Base-by-base conservation (phyloP, 2,329 filamentous ascomycete genomes). In the Cordyceps tenuipes region DNA sequence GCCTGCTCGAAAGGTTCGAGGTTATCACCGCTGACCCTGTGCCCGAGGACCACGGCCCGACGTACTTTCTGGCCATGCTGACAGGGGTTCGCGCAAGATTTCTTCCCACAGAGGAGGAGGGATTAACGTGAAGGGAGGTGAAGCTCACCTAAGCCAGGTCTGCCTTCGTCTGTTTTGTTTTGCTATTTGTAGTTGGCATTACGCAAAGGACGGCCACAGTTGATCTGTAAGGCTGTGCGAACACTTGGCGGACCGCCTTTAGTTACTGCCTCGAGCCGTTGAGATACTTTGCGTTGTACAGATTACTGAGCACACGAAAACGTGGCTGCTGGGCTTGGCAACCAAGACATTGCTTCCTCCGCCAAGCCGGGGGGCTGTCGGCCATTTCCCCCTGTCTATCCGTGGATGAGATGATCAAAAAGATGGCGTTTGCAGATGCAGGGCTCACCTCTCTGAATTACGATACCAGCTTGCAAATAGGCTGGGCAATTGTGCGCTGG, bases 41-140 rank as follows among this genome's bases (percentile, higher is more conserved):
- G 0, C 63, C 65, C 1, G 67, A 72, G 2, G 66, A 73, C 3
- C 67, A 75, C 1, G 73, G 74, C 48, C 72, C 70, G 2, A 76
- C 76, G 9, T 82, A 82, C 59, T 83, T 82, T 59, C 68, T 83
- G 67, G 79, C 78, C 1, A 80, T 82, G 75, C 62, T 81, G 64
- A 78, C 76, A 15, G 46, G 52, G 36, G 46, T 43, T 15, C 52
- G 36, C 36, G 59, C 21, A 7, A 26, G 29, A 21, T 56, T 60
- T 56, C 23, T 56, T 43, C 21, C 36, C 26, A 5, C 17, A 4
- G 19, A 26, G 43, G n/a, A 36, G 13, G 3, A 8, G 5, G 3
- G 15, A 23, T 36, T 39, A 7, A 36, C 6, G 17, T 43, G 3
- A 29, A 49, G 23, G 13, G n/a, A 26, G 23, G 13, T 26, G 5